Evolutionary conservation across 805 yeast species (phyloP).

Genomic region (Teunomyces lycoperdinae): DNA sequence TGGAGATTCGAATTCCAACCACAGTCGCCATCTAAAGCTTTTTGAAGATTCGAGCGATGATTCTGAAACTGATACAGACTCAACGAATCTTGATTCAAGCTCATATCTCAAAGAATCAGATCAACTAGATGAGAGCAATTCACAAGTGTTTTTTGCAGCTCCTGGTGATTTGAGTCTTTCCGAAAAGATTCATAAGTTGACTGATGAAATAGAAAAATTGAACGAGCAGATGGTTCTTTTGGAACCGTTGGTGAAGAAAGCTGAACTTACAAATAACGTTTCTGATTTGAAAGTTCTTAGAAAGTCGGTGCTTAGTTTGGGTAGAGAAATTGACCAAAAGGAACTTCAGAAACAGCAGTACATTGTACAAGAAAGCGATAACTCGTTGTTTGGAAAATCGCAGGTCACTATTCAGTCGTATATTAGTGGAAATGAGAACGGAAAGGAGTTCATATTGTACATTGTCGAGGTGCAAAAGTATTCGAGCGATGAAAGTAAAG

Average conservation of each 20-base stretch:
- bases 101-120: slow-evolving; percentile 12
- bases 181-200: slow-evolving; percentile 62
- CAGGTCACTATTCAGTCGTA: slow-evolving; percentile 50
- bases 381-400: slow-evolving; percentile 69
- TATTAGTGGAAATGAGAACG: slow-evolving; percentile 54
- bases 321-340: slow-evolving; percentile 68
- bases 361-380: slow-evolving; percentile 78
- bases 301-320: slow-evolving; percentile 65
- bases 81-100: slow-evolving; percentile 18
- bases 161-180: slow-evolving; percentile 67
- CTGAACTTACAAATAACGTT: slow-evolving; percentile 77
- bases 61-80: slow-evolving; percentile 32
- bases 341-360: slow-evolving; percentile 77
- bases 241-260: slow-evolving; percentile 68
- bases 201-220: slow-evolving; percentile 54
- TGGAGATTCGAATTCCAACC: not conserved
- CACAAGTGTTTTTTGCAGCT: slow-evolving; percentile 53
- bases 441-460: slow-evolving; percentile 64
- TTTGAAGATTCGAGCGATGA: slow-evolving; percentile 38
- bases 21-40: slow-evolving; percentile 23
- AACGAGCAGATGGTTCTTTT: slow-evolving; percentile 63
- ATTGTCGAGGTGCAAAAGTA: slow-evolving; percentile 70
- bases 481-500: slow-evolving; percentile 37
- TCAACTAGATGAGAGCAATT: slow-evolving; percentile 9
- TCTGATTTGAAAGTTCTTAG: slow-evolving; percentile 64